These are phyloP conservation scores for Epichloe hybrida DNA, from an alignment of 2,329 filamentous ascomycete genomes.

Conservation along the genomic window DNA sequence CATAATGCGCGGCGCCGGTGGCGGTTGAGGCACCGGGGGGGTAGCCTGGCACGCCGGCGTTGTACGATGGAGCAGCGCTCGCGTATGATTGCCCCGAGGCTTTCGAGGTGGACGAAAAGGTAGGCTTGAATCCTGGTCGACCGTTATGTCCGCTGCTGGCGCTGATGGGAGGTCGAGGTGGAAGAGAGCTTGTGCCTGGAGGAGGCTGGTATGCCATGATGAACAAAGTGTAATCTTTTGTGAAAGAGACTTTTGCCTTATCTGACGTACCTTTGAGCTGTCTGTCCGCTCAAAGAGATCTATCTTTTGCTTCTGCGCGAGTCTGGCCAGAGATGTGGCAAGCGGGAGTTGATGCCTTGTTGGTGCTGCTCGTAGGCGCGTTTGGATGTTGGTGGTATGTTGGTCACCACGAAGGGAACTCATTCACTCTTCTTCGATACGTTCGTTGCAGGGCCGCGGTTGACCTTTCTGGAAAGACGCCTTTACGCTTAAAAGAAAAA, in stretches of 20 bases:
- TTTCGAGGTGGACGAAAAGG: conserved; percentile 31
- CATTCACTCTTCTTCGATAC: too few species aligned
- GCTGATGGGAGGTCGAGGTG: conserved; percentile 60
- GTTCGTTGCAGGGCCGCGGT: too few species aligned
- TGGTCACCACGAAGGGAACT: background rate
- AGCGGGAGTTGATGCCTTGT: background rate
- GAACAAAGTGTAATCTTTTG: conserved; percentile 31
- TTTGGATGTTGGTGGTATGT: background rate
- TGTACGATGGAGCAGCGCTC: conserved; percentile 14
- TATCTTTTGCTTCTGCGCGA: background rate
- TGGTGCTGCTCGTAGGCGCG: background rate
- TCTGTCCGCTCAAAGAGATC: conserved; percentile 22
- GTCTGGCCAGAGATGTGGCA: background rate
- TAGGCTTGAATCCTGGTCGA: conserved; percentile 31
- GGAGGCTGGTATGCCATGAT: conserved; percentile 79
- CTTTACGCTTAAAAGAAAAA: too few species aligned
- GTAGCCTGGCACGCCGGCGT: conserved; percentile 13
- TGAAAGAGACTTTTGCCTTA: background rate
- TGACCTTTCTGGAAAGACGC: too few species aligned
- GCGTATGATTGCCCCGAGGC: conserved; percentile 26
- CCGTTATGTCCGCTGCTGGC: conserved; percentile 15
- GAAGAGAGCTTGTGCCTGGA: conserved; percentile 58
- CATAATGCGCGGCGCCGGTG: conserved; percentile 4
- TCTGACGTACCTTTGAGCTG: conserved; percentile 38
- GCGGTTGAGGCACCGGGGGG: background rate